Percentiles rank a stretch among this genome's conserved stretches.
Evolutionary conservation across 2,329 filamentous ascomycete species (phyloP).

Genomic region (Periconia macrospinosa): DNA sequence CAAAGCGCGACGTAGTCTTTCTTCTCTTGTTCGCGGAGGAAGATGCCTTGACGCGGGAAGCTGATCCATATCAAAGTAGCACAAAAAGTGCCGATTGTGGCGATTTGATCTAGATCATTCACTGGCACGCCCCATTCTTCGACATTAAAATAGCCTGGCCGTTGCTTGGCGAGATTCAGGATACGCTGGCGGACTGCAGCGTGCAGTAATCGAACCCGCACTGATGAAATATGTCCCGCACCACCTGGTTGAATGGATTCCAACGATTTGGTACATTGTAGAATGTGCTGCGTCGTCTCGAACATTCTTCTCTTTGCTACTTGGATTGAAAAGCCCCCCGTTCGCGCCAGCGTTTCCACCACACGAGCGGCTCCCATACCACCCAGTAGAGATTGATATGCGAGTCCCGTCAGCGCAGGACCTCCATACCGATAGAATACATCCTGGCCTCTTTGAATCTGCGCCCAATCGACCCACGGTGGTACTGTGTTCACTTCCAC

Average conservation of each 20-base stretch:
- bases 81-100: slow-evolving; percentile 72
- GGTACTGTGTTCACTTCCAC: slow-evolving; percentile 67
- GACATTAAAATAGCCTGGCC: slow-evolving; percentile 65
- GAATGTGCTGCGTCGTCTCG: slow-evolving; percentile 75
- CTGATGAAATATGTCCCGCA: slow-evolving; percentile 64
- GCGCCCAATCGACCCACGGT: slow-evolving; percentile 76
- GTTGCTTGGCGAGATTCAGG: slow-evolving; percentile 57
- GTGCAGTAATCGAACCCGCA: slow-evolving; percentile 71
- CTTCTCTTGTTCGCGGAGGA: slow-evolving; percentile 62
- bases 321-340: slow-evolving; percentile 71
- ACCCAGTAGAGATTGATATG: slow-evolving; percentile 67
- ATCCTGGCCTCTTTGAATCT: slow-evolving; percentile 73
- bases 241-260: slow-evolving; percentile 69
- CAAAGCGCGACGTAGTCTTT: slow-evolving; percentile 74
- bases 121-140: slow-evolving; percentile 66
- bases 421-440: slow-evolving; percentile 77
- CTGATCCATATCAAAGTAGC: slow-evolving; percentile 67
- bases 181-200: slow-evolving; percentile 68
- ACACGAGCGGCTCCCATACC: slow-evolving; percentile 74
- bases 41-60: slow-evolving; percentile 74
- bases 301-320: slow-evolving; percentile 67
- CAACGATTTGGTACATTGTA: slow-evolving; percentile 69
- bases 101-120: slow-evolving; percentile 75
- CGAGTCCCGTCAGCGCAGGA: slow-evolving; percentile 64
- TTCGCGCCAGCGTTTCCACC: slow-evolving; percentile 72